These are phyloP conservation scores for Euptelea pleiosperma DNA, from an alignment of 164 flowering plant genomes.

Conservation along the genomic window DNA sequence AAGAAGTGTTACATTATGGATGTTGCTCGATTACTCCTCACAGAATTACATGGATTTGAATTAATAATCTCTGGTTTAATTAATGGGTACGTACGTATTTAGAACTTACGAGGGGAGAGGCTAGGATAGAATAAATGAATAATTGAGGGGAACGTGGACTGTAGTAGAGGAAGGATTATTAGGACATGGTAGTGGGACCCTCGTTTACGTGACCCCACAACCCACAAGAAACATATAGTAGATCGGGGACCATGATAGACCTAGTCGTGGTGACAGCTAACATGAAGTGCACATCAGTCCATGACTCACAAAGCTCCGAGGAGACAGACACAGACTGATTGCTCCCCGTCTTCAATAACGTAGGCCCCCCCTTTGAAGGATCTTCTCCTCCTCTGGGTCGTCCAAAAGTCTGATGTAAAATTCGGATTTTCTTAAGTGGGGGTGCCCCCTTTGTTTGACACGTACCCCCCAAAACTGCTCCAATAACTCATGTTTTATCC, in stretches of 20 bases:
- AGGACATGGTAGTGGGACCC: constrained; percentile 54
- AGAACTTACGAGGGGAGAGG: too few species aligned
- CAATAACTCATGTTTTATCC: too few species aligned
- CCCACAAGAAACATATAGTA: constrained; percentile 11
- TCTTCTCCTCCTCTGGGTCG: too few species aligned
- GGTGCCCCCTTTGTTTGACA: too few species aligned
- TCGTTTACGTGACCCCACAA: constrained; percentile 38
- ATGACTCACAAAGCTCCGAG: constrained; percentile 8
- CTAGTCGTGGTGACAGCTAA: constrained; percentile 41
- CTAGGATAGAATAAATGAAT: constrained; percentile 2
- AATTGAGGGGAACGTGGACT: constrained; percentile 44
- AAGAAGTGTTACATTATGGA: too few species aligned
- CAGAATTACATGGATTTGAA: neutral
- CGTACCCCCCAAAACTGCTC: too few species aligned
- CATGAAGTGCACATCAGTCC: constrained; percentile 33
- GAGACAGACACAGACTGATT: constrained; percentile 25
- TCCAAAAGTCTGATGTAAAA: too few species aligned
- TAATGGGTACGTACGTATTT: neutral
- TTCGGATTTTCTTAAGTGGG: too few species aligned
- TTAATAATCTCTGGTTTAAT: neutral
- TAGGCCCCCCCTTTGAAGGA: constrained; percentile 12
- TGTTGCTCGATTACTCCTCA: too few species aligned
- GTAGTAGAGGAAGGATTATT: constrained; percentile 46
- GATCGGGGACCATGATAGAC: constrained; percentile 20
- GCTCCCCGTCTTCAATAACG: constrained; percentile 17